phyloP scores from a whole-genome alignment of 148 eudicot genomes.

The Oxyria digyna region DNA sequence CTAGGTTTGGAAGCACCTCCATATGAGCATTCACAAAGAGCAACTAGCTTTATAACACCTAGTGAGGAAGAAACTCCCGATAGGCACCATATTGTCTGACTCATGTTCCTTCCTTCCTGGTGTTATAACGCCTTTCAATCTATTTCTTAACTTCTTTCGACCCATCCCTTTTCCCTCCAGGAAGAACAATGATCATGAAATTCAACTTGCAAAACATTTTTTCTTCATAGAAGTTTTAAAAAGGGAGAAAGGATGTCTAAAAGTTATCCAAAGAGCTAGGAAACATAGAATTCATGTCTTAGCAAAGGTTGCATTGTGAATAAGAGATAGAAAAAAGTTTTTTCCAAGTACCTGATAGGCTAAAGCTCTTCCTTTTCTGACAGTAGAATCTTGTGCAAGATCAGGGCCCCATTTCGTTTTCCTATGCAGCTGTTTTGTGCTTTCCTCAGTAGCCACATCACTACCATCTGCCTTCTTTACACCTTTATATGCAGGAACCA shows the following conservation, averaged over 20 bases:
- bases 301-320: background rate
- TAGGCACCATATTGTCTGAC: constrained; percentile 8
- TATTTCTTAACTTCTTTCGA: constrained; percentile 9
- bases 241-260: background rate
- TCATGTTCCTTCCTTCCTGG: constrained; percentile 8
- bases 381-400: constrained; percentile 62
- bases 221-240: background rate
- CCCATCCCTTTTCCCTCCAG: background rate
- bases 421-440: constrained; percentile 45
- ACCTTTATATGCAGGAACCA: constrained; percentile 59
- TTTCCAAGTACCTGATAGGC: constrained; percentile 73
- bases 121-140: constrained; percentile 21
- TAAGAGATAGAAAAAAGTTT: background rate
- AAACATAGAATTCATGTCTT: background rate
- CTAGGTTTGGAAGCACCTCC: constrained; percentile 42
- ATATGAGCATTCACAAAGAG: constrained; percentile 52
- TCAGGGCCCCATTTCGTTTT: constrained; percentile 95
- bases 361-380: constrained; percentile 62
- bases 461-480: constrained; percentile 41
- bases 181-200: background rate
- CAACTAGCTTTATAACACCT: constrained; percentile 32
- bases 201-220: background rate
- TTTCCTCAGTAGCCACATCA: constrained; percentile 42
- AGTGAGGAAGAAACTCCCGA: constrained; percentile 14
- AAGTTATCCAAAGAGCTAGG: background rate